Evolutionary conservation across 331 rosid species (phyloP).

Genomic region (Malus hybrid): DNA sequence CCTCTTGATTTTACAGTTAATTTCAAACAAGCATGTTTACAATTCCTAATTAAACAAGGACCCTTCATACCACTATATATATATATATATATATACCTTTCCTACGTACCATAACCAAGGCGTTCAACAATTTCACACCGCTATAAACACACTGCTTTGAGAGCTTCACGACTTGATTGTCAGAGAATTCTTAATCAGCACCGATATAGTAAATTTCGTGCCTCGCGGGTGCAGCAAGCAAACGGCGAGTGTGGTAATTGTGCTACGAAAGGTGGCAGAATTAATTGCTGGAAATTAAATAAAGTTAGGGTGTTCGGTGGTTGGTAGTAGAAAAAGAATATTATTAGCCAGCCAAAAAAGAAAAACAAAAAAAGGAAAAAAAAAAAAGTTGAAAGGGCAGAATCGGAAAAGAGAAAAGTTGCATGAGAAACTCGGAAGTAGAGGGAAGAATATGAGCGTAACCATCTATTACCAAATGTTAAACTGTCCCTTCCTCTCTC

Average conservation of each 20-base stretch:
- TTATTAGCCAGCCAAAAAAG: not conserved
- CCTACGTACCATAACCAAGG: not conserved
- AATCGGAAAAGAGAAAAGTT: conserved; percentile 43
- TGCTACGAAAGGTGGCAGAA: not conserved
- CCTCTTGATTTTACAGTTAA: not conserved
- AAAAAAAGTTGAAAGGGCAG: conserved; percentile 20
- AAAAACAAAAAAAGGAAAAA: not conserved
- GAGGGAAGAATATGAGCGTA: conserved; percentile 22
- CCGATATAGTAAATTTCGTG: not conserved
- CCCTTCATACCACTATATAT: not conserved
- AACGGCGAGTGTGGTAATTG: not conserved
- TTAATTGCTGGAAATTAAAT: not conserved
- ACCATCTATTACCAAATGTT: conserved; percentile 48
- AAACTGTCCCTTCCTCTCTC: not conserved
- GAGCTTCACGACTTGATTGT: not conserved
- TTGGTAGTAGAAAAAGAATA: not conserved
- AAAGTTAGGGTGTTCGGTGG: not conserved
- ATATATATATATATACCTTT: not conserved
- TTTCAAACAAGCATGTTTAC: not conserved
- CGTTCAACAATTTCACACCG: not conserved
- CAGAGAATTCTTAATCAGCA: not conserved
- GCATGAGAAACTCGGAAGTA: conserved; percentile 57
- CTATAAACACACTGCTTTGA: not conserved
- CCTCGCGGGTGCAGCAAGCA: not conserved
- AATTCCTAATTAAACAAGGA: not conserved